Evolutionary conservation across 225 moss, liverwort and hornwort genomes (phyloP), one percentile per base, ranked within the genome.

Genomic region (Polytrichum commune): DNA sequence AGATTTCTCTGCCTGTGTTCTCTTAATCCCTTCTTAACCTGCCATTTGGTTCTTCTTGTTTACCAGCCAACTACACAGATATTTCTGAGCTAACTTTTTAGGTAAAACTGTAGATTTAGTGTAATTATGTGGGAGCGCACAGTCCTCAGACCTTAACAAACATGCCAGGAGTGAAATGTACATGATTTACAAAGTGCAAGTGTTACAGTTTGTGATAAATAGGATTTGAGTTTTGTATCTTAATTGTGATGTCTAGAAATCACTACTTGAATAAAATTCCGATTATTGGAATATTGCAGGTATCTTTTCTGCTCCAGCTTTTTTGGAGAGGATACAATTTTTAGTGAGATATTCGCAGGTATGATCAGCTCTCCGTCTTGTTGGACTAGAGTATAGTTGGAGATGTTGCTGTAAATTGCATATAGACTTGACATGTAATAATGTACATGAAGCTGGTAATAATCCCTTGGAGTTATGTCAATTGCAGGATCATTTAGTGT

Each of bases 251-350:
- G 46, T 46, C 46, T 16, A 46, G 46, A 46, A 46, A 46, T 13
- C 46, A 46, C 46, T 46, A 46, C 13, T 46, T 46, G 35, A 10
- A 46, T 46, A 0, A 46, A 46, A 3, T 46, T 46, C 16, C 16
- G 46, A 46, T 46, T 46, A 3, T 46, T 16, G 46, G 46, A 46
- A 24, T 61, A 24, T 33, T 89, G 72, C 91, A 98, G 97, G 72
- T 98, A 95, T 77, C 82, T 98, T 53, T 98, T 98, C 74, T 98
- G 97, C 83, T 81, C 92, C 55, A 89, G 74, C 69, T 98, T 98
- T 73, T 98, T 91, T 75, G 97, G 95, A 76, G 97, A 98, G 68
- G 95, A 98, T 82, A 73, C 79, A 20, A 89, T 95, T 54, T 95
- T 98, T 78, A 93, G 77, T 75, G 95, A 98, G 54, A 95, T 98